Base-by-base conservation (phyloP, 495 filamentous ascomycete genomes). In the Penicillium robsamsonii region DNA sequence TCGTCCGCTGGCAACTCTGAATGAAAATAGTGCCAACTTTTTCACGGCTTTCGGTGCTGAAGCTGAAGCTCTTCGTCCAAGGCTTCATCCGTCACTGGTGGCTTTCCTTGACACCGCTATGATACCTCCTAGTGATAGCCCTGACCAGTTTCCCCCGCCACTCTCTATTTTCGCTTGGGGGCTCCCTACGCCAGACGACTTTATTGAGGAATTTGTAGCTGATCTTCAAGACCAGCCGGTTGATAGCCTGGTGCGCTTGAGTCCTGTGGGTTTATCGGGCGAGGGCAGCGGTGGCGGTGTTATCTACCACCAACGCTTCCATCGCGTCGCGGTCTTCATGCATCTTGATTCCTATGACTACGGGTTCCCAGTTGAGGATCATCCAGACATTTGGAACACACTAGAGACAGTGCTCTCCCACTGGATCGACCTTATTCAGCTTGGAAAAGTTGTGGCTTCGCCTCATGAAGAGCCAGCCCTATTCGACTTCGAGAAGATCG, bases 351-450 rank as follows among this genome's bases (percentile, higher is more conserved):
- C 25, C 8, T 58, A 43, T 49, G 43, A 43, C 50, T n/a, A 20
- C 13, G 56, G 44, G 29, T 58, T 58, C 48, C 56, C 49, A 58
- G 55, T 61, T 11, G 45, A 58, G 30, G 55, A 30, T 40, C 18
- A 55, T 44, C n/a, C 37, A 24, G 44, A 69, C 17, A 44, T 70
- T 17, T 75, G 70, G 68, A 57, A 66, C 46, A 64, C 72, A 5
- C 63, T 75, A 13, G 72, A 75, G 64, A 75, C 67, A 6, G 44
- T 75, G 1, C 64, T 75, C 33, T 54, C 58, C 47, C 60, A 73
- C 46, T 75, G 70, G 70, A 67, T 72, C 37, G 40, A 58, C 10
- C 48, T 70, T 30, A 57, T 73, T 46, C 59, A 50, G 24, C 37
- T 73, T 46, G 67, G 65, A 33, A 75, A 75, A 55, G 50, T 58